A percentile compares a stretch with the other conserved stretches of the same genome.
phyloP scores from a whole-genome alignment of 2,329 filamentous ascomycete species.

The Immersiporthe knoxdaviesiana region DNA sequence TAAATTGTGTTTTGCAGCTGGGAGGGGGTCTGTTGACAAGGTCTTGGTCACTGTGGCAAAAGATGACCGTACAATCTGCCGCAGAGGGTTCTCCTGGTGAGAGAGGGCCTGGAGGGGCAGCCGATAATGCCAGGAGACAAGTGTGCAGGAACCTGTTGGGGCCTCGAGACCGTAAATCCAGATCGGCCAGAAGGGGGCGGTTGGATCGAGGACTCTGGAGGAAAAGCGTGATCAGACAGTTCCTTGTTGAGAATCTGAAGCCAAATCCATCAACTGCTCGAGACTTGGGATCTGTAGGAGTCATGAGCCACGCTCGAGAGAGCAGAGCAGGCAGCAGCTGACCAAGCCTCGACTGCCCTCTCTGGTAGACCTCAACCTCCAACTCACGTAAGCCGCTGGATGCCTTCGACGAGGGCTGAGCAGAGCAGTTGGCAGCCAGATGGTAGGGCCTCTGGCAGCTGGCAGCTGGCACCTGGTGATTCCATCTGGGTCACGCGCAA shows the following conservation, averaged over 20 bases:
- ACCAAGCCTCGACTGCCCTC: not conserved
- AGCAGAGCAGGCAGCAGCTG: conserved; percentile 28
- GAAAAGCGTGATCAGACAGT: conserved; percentile 15
- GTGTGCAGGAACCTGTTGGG: not conserved
- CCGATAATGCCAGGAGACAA: not conserved
- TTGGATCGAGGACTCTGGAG: conserved; percentile 8
- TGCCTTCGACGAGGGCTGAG: not conserved
- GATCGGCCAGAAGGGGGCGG: conserved; percentile 15
- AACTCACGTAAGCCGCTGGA: conserved; percentile 12
- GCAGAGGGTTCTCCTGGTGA: not conserved
- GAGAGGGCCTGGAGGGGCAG: not conserved
- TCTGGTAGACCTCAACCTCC: not conserved
- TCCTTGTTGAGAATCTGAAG: not conserved
- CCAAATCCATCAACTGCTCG: conserved; percentile 19
- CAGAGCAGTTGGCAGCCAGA: conserved; percentile 7
- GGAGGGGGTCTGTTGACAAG: not conserved
- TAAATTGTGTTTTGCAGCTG: not conserved
- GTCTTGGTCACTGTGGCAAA: not conserved
- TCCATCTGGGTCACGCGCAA: not conserved
- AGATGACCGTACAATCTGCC: not conserved
- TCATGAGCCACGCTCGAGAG: conserved; percentile 18
- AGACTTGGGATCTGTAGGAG: not conserved
- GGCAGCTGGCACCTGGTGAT: not conserved
- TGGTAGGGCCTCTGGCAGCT: conserved; percentile 9
- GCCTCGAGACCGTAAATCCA: not conserved